phyloP scores from a whole-genome alignment of 1,284 basidiomycete genomes.

The Baeospora myosura region DNA sequence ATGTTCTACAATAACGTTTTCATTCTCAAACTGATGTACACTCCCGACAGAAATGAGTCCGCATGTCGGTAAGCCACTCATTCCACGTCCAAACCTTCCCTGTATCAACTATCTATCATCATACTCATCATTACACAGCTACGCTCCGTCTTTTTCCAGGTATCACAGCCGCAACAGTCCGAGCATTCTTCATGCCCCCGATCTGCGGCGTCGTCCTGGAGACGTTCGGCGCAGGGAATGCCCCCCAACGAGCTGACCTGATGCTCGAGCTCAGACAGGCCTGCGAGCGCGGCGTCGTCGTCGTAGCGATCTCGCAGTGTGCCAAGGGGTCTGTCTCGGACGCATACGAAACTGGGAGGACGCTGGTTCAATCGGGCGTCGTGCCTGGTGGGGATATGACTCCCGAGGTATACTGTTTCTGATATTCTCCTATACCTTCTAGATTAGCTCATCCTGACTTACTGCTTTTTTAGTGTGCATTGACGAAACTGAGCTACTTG shows the following conservation, averaged over 20 bases:
- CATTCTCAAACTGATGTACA: conserved; percentile 9
- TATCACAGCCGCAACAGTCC: conserved; percentile 65
- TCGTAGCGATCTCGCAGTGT: conserved; percentile 91
- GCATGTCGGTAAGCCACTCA: conserved; percentile 66
- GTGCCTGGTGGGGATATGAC: conserved; percentile 88
- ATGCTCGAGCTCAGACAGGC: conserved; percentile 70
- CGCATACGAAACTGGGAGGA: conserved; percentile 77
- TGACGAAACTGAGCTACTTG: conserved; percentile 84
- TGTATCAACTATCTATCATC: conserved; percentile 2
- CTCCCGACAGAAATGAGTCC: conserved; percentile 66
- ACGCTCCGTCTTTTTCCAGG: conserved; percentile 84
- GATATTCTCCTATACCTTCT: neutral
- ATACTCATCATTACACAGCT: conserved; percentile 32
- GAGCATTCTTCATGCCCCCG: conserved; percentile 66
- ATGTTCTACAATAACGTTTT: conserved; percentile 1
- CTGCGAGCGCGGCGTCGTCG: conserved; percentile 74
- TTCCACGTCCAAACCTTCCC: neutral
- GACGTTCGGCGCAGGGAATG: conserved; percentile 86
- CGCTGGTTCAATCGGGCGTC: conserved; percentile 66
- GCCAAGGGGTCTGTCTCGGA: conserved; percentile 75
- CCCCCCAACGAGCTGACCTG: conserved; percentile 66
- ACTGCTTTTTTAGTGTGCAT: conserved; percentile 55
- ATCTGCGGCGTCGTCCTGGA: conserved; percentile 79
- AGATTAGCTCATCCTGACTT: conserved; percentile 7
- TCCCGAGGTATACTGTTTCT: conserved; percentile 56